These are phyloP conservation scores for Cladophialophora carrionii DNA, from an alignment of 2,329 filamentous ascomycete species.

Conservation along the genomic window DNA sequence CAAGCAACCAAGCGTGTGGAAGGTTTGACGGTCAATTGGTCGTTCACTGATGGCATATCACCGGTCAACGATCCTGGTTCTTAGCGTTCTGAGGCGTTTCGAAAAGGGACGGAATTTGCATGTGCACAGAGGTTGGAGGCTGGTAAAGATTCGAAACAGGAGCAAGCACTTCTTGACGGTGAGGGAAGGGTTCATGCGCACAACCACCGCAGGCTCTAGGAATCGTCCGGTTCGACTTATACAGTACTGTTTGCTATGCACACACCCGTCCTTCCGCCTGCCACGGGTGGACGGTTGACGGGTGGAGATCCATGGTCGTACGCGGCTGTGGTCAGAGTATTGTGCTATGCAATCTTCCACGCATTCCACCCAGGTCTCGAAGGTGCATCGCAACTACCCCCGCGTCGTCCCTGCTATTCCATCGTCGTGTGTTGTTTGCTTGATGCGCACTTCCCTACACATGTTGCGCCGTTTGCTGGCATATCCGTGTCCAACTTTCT, in stretches of 20 bases:
- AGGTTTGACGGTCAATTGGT: not conserved
- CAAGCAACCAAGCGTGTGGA: constrained; percentile 1
- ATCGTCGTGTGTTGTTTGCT: not conserved
- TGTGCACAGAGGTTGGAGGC: not conserved
- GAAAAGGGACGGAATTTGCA: not conserved
- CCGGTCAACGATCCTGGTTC: not conserved
- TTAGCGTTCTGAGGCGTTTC: not conserved
- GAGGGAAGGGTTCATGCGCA: not conserved
- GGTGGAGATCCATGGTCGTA: not conserved
- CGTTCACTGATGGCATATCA: not conserved
- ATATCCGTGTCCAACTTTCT: not conserved
- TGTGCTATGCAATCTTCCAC: not conserved
- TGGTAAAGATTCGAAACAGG: not conserved
- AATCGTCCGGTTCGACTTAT: no score
- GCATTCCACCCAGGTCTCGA: not conserved
- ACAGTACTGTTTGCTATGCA: not conserved
- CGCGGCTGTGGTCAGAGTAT: not conserved
- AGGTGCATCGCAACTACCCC: not conserved
- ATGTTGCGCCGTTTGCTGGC: not conserved
- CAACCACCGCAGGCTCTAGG: no score
- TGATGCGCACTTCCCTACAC: not conserved
- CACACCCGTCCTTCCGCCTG: not conserved
- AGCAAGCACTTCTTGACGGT: not conserved
- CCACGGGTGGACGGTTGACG: not conserved
- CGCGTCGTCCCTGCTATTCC: not conserved